Evolutionary conservation across 805 yeast genomes (phyloP).

Genomic region (Candida sphagnicola): DNA sequence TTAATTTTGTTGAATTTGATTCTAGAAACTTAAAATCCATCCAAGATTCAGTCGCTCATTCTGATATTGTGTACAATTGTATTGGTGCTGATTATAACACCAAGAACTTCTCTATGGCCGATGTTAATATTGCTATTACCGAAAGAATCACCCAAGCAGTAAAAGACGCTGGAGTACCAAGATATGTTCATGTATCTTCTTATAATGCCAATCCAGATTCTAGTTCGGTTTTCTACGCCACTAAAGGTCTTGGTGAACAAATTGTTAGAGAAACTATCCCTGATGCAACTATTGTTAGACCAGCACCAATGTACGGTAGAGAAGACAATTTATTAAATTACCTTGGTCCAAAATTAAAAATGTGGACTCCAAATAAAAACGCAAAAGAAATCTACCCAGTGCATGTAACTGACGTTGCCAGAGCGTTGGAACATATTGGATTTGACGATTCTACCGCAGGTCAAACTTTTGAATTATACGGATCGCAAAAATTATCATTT

Average conservation of each 20-base stretch:
- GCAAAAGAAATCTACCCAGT: constrained; percentile 64
- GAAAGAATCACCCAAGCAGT: constrained; percentile 73
- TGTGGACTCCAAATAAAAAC: constrained; percentile 64
- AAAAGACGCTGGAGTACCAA: constrained; percentile 65
- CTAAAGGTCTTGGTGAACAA: constrained; percentile 77
- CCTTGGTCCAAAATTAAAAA: constrained; percentile 50
- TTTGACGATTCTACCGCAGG: constrained; percentile 80
- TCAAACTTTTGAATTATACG: constrained; percentile 68
- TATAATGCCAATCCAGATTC: constrained; percentile 71
- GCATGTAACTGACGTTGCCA: constrained; percentile 75
- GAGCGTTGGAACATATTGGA: constrained; percentile 73
- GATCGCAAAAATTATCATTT: constrained; percentile 61
- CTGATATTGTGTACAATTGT: constrained; percentile 79
- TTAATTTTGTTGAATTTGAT: constrained; percentile 79
- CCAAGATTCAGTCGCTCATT: constrained; percentile 71
- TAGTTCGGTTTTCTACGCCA: constrained; percentile 65
- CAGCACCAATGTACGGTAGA: constrained; percentile 74
- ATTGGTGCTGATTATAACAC: constrained; percentile 74
- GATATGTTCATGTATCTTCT: constrained; percentile 75
- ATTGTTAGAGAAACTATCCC: constrained; percentile 66
- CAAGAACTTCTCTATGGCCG: constrained; percentile 78
- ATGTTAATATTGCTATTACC: constrained; percentile 75
- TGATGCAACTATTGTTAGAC: constrained; percentile 80
- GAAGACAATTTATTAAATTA: constrained; percentile 67
- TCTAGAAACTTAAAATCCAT: constrained; percentile 72